Evolutionary conservation across 2,329 filamentous ascomycete species (phyloP).

Genomic region (Colletotrichum sp.): DNA sequence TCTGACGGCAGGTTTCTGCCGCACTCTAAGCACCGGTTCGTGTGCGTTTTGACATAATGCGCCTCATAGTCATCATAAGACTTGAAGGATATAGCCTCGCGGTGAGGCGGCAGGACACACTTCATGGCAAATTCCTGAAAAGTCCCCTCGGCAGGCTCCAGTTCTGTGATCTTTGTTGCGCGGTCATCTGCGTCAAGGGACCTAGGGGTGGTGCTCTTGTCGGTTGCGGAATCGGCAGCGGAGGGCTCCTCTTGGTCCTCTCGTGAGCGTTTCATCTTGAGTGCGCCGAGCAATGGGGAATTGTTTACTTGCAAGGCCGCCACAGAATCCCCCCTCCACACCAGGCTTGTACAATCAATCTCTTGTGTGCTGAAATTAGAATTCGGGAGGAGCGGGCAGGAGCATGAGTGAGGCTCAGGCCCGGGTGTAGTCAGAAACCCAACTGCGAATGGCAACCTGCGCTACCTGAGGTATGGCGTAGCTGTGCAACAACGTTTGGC

Average conservation of each 20-base stretch:
- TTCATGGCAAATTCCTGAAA: slow-evolving; percentile 61
- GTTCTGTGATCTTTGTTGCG: slow-evolving; percentile 61
- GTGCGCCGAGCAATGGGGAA: slow-evolving; percentile 6
- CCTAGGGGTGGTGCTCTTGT: slow-evolving; percentile 3
- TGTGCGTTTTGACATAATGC: slow-evolving; percentile 82
- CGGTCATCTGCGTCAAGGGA: slow-evolving; percentile 26
- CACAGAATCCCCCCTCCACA: neutral
- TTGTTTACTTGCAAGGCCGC: slow-evolving; percentile 19
- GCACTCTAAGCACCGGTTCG: slow-evolving; percentile 86
- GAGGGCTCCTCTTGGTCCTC: slow-evolving; percentile 56
- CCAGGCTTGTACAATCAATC: neutral
- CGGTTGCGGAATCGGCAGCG: slow-evolving; percentile 27
- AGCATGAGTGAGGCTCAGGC: neutral
- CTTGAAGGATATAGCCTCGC: slow-evolving; percentile 70
- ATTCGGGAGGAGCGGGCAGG: neutral
- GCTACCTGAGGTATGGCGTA: neutral
- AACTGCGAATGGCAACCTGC: neutral
- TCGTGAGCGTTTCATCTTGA: slow-evolving; percentile 67
- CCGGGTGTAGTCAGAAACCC: neutral
- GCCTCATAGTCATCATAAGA: slow-evolving; percentile 83
- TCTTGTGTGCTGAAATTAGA: neutral
- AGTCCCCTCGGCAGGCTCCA: slow-evolving; percentile 51
- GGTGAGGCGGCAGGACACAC: slow-evolving; percentile 84
- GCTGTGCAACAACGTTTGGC: neutral
- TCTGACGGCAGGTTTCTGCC: slow-evolving; percentile 86